A percentile compares a stretch with the other conserved stretches of the same genome.
phyloP scores from a whole-genome alignment of 495 filamentous ascomycete genomes.

The Echria macrotheca region DNA sequence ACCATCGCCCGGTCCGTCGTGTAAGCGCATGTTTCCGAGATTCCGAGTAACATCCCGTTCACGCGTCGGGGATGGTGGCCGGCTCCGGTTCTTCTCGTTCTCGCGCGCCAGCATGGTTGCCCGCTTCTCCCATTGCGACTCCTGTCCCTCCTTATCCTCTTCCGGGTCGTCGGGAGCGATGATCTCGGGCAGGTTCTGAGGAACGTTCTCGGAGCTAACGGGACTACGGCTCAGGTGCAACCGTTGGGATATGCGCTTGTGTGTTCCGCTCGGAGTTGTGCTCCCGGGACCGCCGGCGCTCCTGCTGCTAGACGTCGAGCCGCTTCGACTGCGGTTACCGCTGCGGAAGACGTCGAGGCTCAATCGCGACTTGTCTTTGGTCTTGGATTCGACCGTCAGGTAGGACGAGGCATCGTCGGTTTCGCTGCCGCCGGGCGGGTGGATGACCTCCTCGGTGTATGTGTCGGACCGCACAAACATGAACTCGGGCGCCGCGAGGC shows the following conservation, averaged over 20 bases:
- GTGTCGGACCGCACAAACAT: slow-evolving; percentile 83
- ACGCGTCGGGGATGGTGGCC: slow-evolving; percentile 29
- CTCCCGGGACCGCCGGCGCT: slow-evolving; percentile 25
- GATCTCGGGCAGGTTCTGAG: slow-evolving; percentile 72
- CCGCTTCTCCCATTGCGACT: slow-evolving; percentile 74
- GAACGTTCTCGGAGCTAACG: slow-evolving; percentile 67
- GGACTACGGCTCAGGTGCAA: slow-evolving; percentile 59
- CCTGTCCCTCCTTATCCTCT: slow-evolving; percentile 33
- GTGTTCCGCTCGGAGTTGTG: too few relatives aligned
- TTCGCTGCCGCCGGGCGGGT: slow-evolving; percentile 46
- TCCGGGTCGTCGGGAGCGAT: slow-evolving; percentile 43
- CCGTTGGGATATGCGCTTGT: slow-evolving; percentile 58
- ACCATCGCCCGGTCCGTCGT: slow-evolving; percentile 16
- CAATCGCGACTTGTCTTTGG: slow-evolving; percentile 17
- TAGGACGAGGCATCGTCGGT: slow-evolving; percentile 21
- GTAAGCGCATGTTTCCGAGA: slow-evolving; percentile 22
- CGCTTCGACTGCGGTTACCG: slow-evolving; percentile 44
- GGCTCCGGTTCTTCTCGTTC: slow-evolving; percentile 49
- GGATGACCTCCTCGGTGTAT: slow-evolving; percentile 67
- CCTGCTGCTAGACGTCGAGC: slow-evolving; percentile 37
- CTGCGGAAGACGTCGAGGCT: slow-evolving; percentile 30
- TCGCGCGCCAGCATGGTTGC: slow-evolving; percentile 76
- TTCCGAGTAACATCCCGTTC: slow-evolving; percentile 17
- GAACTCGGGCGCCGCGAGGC: slow-evolving; percentile 58
- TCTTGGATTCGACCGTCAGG: slow-evolving; percentile 30